Percentiles rank a stretch among this genome's conserved stretches.
Conservation (phyloP, 257 asterid genomes). For the Petrea volubilis region DNA sequence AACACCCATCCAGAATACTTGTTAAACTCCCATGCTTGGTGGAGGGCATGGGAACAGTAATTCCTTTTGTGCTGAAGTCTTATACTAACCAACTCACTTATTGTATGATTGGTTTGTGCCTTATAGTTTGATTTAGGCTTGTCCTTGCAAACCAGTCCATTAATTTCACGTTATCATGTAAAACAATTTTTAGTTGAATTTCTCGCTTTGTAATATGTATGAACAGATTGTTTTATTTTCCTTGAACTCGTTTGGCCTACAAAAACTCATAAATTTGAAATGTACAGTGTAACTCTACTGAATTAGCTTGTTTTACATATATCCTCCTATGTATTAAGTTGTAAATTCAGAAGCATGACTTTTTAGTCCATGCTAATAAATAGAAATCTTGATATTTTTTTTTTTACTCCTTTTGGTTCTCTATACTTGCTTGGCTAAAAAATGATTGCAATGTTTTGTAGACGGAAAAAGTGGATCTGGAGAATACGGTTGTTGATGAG, state of each 20-base stretch:
- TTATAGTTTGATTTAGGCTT: background rate
- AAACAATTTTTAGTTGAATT: background rate
- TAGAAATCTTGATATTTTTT: conserved; percentile 5
- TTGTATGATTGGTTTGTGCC: background rate
- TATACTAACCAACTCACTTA: conserved; percentile 1
- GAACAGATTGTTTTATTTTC: background rate
- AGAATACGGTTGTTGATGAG: conserved; percentile 96
- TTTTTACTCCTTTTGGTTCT: conserved; percentile 15
- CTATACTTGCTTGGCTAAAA: conserved; percentile 28
- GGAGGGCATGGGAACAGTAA: background rate
- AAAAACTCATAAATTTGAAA: background rate
- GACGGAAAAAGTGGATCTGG: conserved; percentile 98
- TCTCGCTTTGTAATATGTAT: background rate
- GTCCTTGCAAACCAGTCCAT: background rate
- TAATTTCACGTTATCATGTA: background rate
- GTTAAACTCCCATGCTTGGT: conserved; percentile 3
- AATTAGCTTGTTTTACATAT: background rate
- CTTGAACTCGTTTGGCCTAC: conserved; percentile 1
- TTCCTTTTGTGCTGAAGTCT: conserved; percentile 7
- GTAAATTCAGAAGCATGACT: conserved; percentile 7
- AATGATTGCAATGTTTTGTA: conserved; percentile 37
- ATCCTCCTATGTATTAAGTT: conserved; percentile 2
- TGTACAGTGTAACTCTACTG: background rate
- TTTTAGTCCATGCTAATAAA: background rate
- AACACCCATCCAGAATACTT: background rate